A percentile compares a stretch with the other conserved stretches of the same genome.
phyloP scores from a whole-genome alignment of 345 rosid genomes.

The Pistacia atlantica region DNA sequence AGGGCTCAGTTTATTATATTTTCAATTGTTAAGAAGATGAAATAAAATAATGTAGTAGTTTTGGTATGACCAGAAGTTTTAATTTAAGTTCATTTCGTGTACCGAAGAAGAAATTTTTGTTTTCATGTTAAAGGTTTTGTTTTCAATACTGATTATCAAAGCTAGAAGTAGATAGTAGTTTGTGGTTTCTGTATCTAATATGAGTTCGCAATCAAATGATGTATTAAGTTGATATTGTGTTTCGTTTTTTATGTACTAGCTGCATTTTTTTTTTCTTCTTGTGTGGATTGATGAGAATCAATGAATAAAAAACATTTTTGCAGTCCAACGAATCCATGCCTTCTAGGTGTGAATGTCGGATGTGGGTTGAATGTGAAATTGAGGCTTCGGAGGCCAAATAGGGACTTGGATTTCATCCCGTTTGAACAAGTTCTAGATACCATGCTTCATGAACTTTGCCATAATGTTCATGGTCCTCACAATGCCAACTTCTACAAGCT shows the following conservation, averaged over 20 bases:
- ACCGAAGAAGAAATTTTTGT: too few species aligned
- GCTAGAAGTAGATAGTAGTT: background rate
- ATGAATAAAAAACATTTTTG: constrained; percentile 3
- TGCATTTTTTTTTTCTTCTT: background rate
- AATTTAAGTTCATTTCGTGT: background rate
- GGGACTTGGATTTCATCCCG: constrained; percentile 66
- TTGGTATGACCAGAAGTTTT: background rate
- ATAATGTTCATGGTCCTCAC: constrained; percentile 82
- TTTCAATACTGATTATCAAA: background rate
- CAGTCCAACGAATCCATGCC: constrained; percentile 71
- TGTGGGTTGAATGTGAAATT: constrained; percentile 70
- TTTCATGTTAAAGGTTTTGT: background rate
- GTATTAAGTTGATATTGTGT: background rate
- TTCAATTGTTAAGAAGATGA: too few species aligned
- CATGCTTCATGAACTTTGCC: constrained; percentile 97
- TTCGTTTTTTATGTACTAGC: background rate
- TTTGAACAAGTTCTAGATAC: constrained; percentile 80
- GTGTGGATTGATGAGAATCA: background rate
- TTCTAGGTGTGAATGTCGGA: constrained; percentile 81
- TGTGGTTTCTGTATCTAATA: background rate
- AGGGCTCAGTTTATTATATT: background rate
- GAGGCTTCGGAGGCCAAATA: constrained; percentile 72
- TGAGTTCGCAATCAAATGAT: background rate
- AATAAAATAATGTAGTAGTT: background rate
- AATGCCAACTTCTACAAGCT: constrained; percentile 85